Evolutionary conservation across 1,284 basidiomycete species (phyloP), one percentile per base, ranked within the genome.

Genomic region (Pseudomicrostroma phylloplanum): DNA sequence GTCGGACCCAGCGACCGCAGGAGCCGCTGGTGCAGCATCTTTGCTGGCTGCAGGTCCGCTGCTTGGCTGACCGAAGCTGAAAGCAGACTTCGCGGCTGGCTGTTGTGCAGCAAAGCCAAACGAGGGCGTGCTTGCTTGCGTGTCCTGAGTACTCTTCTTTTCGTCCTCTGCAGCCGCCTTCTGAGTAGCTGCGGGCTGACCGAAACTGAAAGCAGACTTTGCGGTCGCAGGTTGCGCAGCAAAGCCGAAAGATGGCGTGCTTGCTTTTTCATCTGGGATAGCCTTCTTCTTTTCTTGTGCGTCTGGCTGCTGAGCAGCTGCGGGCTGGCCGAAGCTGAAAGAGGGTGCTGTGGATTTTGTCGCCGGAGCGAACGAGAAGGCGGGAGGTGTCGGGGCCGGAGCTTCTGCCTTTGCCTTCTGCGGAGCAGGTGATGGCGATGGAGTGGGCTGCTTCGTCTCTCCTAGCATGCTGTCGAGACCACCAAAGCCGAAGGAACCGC

Each of bases 401-500:
- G 58, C 21, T 23, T 56, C 19, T 26, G n/a, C 40, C n/a, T 19
- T 15, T 30, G 58, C 3, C 17, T 25, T 1, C 19, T 23, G 55
- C 6, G 56, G 40, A 19, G 56, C 57, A 55, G 58, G 54, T 11
- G 58, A 49, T 6, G 54, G 54, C 21, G n/a, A 30, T 2, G 55
- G 26, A 13, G 55, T 19, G 25, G 23, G 41, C 26, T 43, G 15
- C 17, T 39, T 11, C 7, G 7, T 39, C 25, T 30, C 55, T n/a
- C 56, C 48, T n/a, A 61, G 56, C 54, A 56, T 39, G 30, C 40
- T 36, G 43, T 25, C 54, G 25, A 61, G 13, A 7, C 39, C 36
- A 13, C 59, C 53, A 25, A 59, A 57, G n/a, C 46, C 23, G n/a
- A 59, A 51, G n/a, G 58, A 42, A n/a, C 58, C 58, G n/a, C 13